Conservation (phyloP, 306 rosid species). For the Sophora flavescens region DNA sequence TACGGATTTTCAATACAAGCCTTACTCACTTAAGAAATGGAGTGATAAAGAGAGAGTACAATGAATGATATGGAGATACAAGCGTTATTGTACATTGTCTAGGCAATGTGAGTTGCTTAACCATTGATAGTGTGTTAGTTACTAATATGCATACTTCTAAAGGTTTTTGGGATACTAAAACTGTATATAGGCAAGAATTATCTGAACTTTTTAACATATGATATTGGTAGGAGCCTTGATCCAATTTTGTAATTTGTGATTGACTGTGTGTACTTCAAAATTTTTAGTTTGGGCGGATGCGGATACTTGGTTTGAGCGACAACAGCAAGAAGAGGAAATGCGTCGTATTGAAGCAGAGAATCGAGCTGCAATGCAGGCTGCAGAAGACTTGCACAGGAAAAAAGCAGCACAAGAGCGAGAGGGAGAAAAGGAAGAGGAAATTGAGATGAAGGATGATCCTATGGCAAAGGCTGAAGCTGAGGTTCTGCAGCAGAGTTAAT, state of each 20-base stretch:
- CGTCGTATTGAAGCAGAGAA: slow-evolving; percentile 80
- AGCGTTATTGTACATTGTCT: not conserved
- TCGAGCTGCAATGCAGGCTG: slow-evolving; percentile 85
- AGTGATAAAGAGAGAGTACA: not conserved
- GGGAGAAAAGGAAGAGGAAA: slow-evolving; percentile 87
- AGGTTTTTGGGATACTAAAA: slow-evolving; percentile 8
- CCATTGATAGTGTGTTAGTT: not conserved
- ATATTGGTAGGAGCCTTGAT: not conserved
- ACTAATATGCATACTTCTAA: not conserved
- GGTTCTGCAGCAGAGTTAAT: slow-evolving; percentile 56
- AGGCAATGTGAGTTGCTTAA: not conserved
- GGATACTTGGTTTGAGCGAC: slow-evolving; percentile 98
- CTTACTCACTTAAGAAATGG: not conserved
- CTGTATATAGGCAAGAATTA: not conserved
- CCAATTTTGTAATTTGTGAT: not conserved
- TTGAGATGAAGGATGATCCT: slow-evolving; percentile 69
- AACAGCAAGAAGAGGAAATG: slow-evolving; percentile 99
- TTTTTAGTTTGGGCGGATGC: slow-evolving; percentile 97
- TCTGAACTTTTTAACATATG: not conserved
- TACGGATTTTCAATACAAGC: not conserved
- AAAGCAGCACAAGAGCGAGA: slow-evolving; percentile 75
- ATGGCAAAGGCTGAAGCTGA: slow-evolving; percentile 91
- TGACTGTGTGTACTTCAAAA: slow-evolving; percentile 19
- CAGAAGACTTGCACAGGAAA: slow-evolving; percentile 87
- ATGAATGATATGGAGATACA: not conserved